Conservation (phyloP, 1,284 basidiomycete species). For the Trametes hirsuta region DNA sequence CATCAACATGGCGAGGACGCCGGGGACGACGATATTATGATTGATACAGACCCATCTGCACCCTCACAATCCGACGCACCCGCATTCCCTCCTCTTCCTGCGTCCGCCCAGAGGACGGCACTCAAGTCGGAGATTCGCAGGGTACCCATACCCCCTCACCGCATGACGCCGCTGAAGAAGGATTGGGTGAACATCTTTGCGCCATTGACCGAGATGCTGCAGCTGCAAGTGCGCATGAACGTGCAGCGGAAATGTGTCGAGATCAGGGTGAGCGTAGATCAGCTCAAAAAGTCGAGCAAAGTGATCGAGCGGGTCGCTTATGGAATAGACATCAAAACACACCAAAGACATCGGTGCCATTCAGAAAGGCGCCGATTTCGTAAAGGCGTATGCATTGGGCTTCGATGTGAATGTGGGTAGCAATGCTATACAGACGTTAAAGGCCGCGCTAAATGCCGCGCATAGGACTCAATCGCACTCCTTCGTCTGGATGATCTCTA, state of each 20-base stretch:
- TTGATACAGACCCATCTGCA: constrained; percentile 53
- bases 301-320: constrained; percentile 1
- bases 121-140: constrained; percentile 82
- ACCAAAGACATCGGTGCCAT: constrained; percentile 91
- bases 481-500: constrained; percentile 96
- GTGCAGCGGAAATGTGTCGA: constrained; percentile 88
- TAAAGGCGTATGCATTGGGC: constrained; percentile 93
- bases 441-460: constrained; percentile 7
- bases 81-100: constrained; percentile 66
- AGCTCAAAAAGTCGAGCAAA: not conserved
- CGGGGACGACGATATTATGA: constrained; percentile 66
- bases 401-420: constrained; percentile 87
- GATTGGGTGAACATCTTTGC: constrained; percentile 99
- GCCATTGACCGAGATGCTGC: constrained; percentile 93
- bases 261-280: constrained; percentile 70
- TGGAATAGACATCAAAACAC: constrained; percentile 84
- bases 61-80: constrained; percentile 51
- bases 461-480: constrained; percentile 92
- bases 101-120: constrained; percentile 55
- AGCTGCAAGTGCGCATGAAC: constrained; percentile 97
- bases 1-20: constrained; percentile 20
- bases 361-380: constrained; percentile 98
- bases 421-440: not conserved
- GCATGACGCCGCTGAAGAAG: constrained; percentile 96
- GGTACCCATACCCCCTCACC: constrained; percentile 92